Conservation (phyloP, 768 basidiomycete species). For the Lactifluus piperatus region DNA sequence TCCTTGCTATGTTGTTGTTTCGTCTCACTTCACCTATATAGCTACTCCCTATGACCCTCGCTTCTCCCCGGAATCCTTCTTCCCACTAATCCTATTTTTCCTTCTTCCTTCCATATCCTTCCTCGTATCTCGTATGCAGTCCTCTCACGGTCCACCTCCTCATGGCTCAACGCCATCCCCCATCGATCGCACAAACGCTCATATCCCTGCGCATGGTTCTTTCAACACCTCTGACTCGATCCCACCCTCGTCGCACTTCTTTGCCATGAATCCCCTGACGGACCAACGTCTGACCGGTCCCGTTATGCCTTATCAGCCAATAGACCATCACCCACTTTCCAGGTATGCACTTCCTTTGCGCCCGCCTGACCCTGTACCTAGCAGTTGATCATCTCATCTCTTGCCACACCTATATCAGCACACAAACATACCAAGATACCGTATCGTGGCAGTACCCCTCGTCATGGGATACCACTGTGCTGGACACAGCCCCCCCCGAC, state of each 20-base stretch:
- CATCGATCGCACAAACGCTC: slow-evolving; percentile 2
- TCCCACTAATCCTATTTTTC: not conserved
- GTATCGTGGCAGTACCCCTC: slow-evolving; percentile 3
- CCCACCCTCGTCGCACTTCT: not conserved
- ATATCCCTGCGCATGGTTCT: not conserved
- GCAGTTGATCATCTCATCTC: not conserved
- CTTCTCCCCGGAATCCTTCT: slow-evolving; percentile 4
- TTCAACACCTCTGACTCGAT: slow-evolving; percentile 4
- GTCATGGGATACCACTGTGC: slow-evolving; percentile 4
- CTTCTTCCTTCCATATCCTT: not conserved
- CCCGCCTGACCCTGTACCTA: not conserved
- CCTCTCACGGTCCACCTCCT: slow-evolving; percentile 10
- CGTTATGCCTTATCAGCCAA: slow-evolving; percentile 7
- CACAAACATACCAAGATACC: slow-evolving; percentile 5
- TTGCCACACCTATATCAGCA: not conserved
- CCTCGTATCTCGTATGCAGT: no score
- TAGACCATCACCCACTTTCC: slow-evolving; percentile 6
- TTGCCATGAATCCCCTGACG: not conserved
- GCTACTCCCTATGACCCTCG: slow-evolving; percentile 1
- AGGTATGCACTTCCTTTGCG: not conserved
- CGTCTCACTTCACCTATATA: slow-evolving; percentile 1
- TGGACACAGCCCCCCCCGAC: slow-evolving; percentile 1
- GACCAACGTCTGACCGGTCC: slow-evolving; percentile 12
- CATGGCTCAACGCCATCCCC: slow-evolving; percentile 6
- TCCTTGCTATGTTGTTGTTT: not conserved